Base-by-base conservation (phyloP, 2,329 filamentous ascomycete species). In the Paraconiothyrium brasiliense region DNA sequence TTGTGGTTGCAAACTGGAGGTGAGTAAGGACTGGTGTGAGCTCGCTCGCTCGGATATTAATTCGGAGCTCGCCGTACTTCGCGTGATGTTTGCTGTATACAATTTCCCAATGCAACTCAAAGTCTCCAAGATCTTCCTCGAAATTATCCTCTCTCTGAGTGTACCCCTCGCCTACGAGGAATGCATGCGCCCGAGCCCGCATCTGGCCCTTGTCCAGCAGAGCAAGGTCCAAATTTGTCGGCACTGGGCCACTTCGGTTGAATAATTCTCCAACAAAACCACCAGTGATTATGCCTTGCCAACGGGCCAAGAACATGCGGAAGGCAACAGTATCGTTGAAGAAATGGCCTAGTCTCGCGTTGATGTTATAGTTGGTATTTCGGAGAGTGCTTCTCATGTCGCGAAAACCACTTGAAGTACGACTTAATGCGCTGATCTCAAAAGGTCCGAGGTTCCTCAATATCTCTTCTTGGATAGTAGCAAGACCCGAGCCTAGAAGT, bases 261-360 rank as follows among this genome's bases (percentile, higher is more conserved):
- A 54, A 13, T 13, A 55, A 50, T 8, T 46, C 13, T 0, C 32
- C 54, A 8, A 55, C 46, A 37, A 39, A 37, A 2, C 10, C 5
- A 16, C 60, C 54, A 11, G 16, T 13, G 11, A 65, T 27, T 10
- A 61, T 22, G 4, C 30, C 48, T 20, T 43, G 34, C 39, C 54
- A 62, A 6, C 24, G 16, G 2, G 52, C 46, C 37, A 46, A 48
- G 0, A 55, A 2, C 11, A 35, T 56, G 3, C 60, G 60, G 22
- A 65, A 65, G 9, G n/a, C 35, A 0, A 27, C 4, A 2, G 52
- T 51, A 14, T 65, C 37, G 2, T 6, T 13, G 43, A 61, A 59
- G 44, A 57, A 59, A 2, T 13, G 8, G 2, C 22, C 11, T 2
- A 65, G 48, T 11, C 35, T 13, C 9, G 24, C 20, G 9, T 54